phyloP scores from a whole-genome alignment of 116 monocot species.

The Zostera marina region DNA sequence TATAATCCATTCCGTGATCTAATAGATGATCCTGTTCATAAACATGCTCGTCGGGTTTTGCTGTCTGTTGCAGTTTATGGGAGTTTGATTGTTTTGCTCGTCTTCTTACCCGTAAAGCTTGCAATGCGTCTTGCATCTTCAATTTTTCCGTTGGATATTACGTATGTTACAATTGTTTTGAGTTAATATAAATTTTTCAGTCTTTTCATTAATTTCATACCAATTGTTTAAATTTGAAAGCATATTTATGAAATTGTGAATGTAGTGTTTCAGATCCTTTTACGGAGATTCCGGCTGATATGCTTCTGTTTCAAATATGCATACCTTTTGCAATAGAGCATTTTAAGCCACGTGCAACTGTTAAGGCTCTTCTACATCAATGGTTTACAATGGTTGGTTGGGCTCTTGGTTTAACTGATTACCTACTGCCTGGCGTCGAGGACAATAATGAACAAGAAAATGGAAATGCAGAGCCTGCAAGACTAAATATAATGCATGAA shows the following conservation, averaged over 20 bases:
- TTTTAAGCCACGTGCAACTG: conserved; percentile 75
- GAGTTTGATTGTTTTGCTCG: conserved; percentile 96
- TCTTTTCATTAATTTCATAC: not conserved
- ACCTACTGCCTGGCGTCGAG: conserved; percentile 60
- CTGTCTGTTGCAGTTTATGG: conserved; percentile 97
- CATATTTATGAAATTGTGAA: not conserved
- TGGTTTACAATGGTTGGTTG: conserved; percentile 89
- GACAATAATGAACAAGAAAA: conserved; percentile 55
- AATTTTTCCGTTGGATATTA: conserved; percentile 79
- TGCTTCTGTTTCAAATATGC: conserved; percentile 92
- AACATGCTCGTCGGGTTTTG: conserved; percentile 92
- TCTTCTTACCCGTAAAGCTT: conserved; percentile 90
- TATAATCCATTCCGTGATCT: conserved; percentile 94
- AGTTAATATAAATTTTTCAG: too few species aligned
- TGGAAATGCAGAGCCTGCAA: conserved; percentile 36
- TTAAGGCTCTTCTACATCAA: conserved; percentile 64
- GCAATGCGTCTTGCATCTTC: conserved; percentile 85
- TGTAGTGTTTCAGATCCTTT: conserved; percentile 89
- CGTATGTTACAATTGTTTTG: conserved; percentile 23
- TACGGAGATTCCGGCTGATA: conserved; percentile 86
- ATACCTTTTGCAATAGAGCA: conserved; percentile 96
- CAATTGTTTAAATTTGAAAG: not conserved
- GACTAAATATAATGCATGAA: conserved; percentile 39
- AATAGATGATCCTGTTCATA: conserved; percentile 96
- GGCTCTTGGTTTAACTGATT: conserved; percentile 91